These are phyloP conservation scores for Cutaneotrichosporon spelunceum DNA, from an alignment of 1,284 basidiomycete species.

Conservation along the genomic window DNA sequence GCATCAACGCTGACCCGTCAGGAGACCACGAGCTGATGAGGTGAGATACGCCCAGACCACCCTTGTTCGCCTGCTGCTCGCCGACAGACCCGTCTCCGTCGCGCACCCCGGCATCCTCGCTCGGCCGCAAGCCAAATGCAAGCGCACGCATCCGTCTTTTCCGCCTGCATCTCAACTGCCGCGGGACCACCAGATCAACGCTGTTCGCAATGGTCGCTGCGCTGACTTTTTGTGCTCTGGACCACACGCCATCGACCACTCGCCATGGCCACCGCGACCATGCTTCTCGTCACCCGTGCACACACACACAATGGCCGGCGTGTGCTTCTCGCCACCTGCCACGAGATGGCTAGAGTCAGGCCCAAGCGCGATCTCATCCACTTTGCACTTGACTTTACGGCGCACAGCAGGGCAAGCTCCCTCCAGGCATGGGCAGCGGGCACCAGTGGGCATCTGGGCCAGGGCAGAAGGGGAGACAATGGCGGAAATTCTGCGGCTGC, in stretches of 20 bases:
- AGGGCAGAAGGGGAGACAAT: not conserved
- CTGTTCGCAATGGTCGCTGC: not conserved
- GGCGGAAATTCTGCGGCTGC: not conserved
- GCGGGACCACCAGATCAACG: no score
- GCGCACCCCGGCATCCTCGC: no score
- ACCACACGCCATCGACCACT: not conserved
- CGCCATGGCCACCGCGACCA: not conserved
- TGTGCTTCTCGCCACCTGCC: not conserved
- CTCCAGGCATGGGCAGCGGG: not conserved
- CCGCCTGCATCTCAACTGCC: no score
- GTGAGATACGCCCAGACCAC: no score
- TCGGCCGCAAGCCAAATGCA: no score
- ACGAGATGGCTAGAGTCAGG: not conserved
- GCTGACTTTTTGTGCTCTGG: not conserved
- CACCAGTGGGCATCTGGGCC: not conserved
- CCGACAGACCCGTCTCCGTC: no score
- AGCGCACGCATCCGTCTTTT: no score
- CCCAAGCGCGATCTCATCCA: not conserved
- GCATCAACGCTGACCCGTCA: not conserved
- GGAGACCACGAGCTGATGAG: not conserved
- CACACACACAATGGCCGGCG: not conserved
- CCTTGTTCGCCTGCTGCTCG: no score
- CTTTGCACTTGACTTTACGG: no score
- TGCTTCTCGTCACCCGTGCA: constrained; percentile 4
- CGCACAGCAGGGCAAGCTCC: not conserved